Percentiles rank a stretch among this genome's conserved stretches.
phyloP scores from a whole-genome alignment of 225 moss, liverwort and hornwort species.

The Pseudoscleropodium purum region DNA sequence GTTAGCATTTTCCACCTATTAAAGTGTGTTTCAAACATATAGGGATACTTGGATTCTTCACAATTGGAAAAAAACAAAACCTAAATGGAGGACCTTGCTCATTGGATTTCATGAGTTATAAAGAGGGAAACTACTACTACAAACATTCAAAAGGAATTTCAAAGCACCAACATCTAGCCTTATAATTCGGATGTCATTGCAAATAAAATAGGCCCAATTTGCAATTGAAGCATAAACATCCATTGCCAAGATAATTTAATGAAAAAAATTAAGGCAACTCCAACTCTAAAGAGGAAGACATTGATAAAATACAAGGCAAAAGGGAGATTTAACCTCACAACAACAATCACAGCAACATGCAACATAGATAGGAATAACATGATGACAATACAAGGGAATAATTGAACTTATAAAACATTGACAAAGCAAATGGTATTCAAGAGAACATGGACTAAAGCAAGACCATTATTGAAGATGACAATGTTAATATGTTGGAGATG shows the following conservation, averaged over 20 bases:
- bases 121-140: neutral
- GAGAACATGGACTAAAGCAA: neutral
- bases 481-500: accelerated
- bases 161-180: neutral
- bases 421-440: neutral
- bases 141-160: neutral
- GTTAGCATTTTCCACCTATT: too few relatives aligned
- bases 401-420: neutral
- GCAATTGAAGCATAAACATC: neutral
- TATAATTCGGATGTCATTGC: neutral
- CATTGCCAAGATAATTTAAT: neutral
- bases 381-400: neutral
- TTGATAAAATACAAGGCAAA: accelerated
- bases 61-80: accelerated
- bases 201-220: neutral
- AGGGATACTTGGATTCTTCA: neutral
- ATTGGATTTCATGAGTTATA: too few relatives aligned
- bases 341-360: accelerated
- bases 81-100: accelerated
- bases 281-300: accelerated
- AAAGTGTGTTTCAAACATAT: neutral
- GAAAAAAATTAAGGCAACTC: accelerated
- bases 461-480: neutral
- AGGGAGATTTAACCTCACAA: neutral
- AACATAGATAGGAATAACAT: accelerated